A percentile compares a stretch with the other conserved stretches of the same genome.
phyloP scores from a whole-genome alignment of 208 protist genomes.

The Phytomonas sp. region DNA sequence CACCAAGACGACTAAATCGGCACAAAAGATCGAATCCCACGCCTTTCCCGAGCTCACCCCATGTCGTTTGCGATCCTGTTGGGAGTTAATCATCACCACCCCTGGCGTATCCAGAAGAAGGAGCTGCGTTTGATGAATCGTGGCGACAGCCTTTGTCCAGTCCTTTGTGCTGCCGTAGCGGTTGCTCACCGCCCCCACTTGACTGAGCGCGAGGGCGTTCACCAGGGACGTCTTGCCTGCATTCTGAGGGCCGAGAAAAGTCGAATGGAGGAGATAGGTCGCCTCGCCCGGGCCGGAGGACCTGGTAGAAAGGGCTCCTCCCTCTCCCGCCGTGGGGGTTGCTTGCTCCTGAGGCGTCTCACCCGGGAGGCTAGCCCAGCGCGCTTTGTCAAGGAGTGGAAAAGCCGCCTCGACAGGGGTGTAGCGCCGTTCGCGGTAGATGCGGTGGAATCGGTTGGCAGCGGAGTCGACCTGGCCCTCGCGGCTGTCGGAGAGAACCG shows the following conservation, averaged over 20 bases:
- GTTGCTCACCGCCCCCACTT: slow-evolving; percentile 77
- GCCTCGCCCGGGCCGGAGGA: neutral
- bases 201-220: slow-evolving; percentile 74
- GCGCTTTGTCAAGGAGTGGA: slow-evolving; percentile 37
- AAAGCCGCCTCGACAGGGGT: slow-evolving; percentile 80
- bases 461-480: slow-evolving; percentile 50
- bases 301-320: no score
- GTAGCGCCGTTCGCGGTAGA: slow-evolving; percentile 77
- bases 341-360: neutral
- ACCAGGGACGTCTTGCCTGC: slow-evolving; percentile 86
- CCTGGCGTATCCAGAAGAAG: slow-evolving; percentile 85
- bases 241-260: slow-evolving; percentile 79
- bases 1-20: slow-evolving; percentile 71
- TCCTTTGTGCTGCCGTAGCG: slow-evolving; percentile 72
- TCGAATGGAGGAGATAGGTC: slow-evolving; percentile 39
- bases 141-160: slow-evolving; percentile 75
- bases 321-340: no score
- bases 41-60: slow-evolving; percentile 42
- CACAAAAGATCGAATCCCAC: slow-evolving; percentile 79
- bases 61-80: slow-evolving; percentile 43
- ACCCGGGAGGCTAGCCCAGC: slow-evolving; percentile 21
- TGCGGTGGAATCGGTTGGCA: slow-evolving; percentile 68
- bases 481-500: slow-evolving; percentile 49
- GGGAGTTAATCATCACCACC: slow-evolving; percentile 26
- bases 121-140: slow-evolving; percentile 83